Base-by-base conservation (phyloP, 1,284 basidiomycete species). In the Apiotrichum montevideense region DNA sequence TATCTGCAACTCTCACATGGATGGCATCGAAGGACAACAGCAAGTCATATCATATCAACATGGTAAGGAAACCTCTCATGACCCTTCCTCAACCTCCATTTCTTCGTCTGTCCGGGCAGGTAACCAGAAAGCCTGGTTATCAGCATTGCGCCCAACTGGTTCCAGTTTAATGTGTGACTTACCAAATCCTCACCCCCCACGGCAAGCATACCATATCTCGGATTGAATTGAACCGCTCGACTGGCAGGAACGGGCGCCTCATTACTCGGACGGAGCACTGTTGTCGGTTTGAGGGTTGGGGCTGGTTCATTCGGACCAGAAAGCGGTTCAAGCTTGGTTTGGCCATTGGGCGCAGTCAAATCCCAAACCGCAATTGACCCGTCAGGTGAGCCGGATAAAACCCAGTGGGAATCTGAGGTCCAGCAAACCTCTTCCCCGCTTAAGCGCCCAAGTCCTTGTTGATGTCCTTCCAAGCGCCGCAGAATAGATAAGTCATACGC, bases 391-490 rank as follows among this genome's bases (percentile, higher is more conserved):
- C 79, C 79, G 3, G 73, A 83, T 3, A 95, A 71, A 32, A 96
- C 81, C 68, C 83, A 97, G 67, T 87, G 87, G 72, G 89, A 90
- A 72, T 97, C 93, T 0, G 90, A 88, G 2, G 89, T 92, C 89
- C 90, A 97, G 14, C 82, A 83, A 2, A 93, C 86, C 76, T 96
- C 94, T 73, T 95, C 90, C 9, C 91, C 89, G 62, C 89, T 92
- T 57, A 82, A 83, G 0, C 88, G 89, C 29, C 90, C 90, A 21
- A 95, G 74, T 1, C 89, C 90, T 6, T 81, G 35, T 33, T 49
- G 73, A 66, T 89, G 87, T 0, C 93, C 90, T 68, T 88, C 87
- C 13, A 97, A 79, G 67, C 92, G 87, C 4, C 86, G 88, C 6
- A 95, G 77, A 4, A 94, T 78, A 61, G 83, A 80, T 0, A 93